phyloP scores from a whole-genome alignment of 208 protist species.

The Naegleria lovaniensis region DNA sequence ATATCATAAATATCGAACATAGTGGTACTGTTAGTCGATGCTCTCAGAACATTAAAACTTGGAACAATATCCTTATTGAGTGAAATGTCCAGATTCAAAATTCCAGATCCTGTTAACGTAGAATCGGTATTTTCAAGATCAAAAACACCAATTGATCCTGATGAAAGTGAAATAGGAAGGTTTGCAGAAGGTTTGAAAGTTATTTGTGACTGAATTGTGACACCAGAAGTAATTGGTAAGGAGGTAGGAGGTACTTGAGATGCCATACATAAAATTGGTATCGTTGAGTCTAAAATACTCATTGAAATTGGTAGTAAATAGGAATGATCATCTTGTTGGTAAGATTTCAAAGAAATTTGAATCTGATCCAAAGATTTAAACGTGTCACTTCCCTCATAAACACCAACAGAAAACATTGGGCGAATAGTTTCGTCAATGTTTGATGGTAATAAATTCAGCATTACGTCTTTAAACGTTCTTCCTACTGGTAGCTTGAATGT shows the following conservation, averaged over 20 bases:
- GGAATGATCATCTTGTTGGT: not conserved
- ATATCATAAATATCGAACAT: not conserved
- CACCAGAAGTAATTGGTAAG: not conserved
- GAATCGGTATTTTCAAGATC: not conserved
- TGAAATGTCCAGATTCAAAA: not conserved
- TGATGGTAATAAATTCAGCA: not conserved
- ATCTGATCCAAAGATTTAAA: not conserved
- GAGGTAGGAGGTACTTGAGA: not conserved
- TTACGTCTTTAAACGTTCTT: not conserved
- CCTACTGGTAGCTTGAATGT: not conserved
- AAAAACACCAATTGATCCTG: not conserved
- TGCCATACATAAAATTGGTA: not conserved
- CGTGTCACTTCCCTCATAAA: not conserved
- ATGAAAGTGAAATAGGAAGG: not conserved
- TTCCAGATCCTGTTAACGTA: not conserved
- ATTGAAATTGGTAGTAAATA: not conserved
- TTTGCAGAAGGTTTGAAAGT: not conserved
- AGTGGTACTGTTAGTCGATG: not conserved
- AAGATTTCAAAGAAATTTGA: not conserved
- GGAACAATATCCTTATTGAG: not conserved
- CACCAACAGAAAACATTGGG: not conserved
- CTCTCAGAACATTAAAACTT: not conserved
- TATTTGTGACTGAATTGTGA: not conserved
- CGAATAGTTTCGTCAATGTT: not conserved
- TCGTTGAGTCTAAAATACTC: not conserved